Base-by-base conservation (phyloP, 148 eudicot species). In the Limonium bicolor region DNA sequence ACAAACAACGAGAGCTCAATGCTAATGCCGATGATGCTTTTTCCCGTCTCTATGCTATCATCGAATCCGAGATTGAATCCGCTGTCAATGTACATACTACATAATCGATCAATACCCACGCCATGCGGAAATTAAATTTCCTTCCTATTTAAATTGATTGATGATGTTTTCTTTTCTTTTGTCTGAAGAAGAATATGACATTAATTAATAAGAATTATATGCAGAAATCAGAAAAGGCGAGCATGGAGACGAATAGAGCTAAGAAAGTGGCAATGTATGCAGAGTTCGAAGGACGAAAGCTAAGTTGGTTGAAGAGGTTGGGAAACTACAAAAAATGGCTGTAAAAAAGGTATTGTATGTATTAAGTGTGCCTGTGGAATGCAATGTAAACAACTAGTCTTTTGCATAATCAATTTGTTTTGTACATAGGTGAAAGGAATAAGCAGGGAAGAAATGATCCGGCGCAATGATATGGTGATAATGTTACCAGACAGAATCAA, bases 271-370 rank as follows among this genome's bases (percentile, higher is more conserved):
- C 97, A 16, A 72, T 83, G 65, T 80, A 88, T 36, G 92, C 94
- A 0, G 97, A 88, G 73, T 88, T 36, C 76, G 94, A 10, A 68
- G 96, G 37, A 72, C 86, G 9, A 88, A 88, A 55, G 96, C 92
- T 5, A 62, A 63, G 42, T 64, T 88, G 50, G 54, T 74, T 7
- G 96, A 88, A 55, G 92, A 88, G 33, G 73, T 83, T 30, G 80
- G 86, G 8, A 88, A 83, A 60, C 59, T 88, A 50, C 86, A 88
- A 76, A 64, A 72, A 55, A 42, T 88, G 68, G 94, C 94, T 14
- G 55, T 76, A 23, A 83, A 77, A 46, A 88, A 88, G 96, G 96
- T 83, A n/a, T 19, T 4, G 43, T n/a, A 5, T 39, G 21, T 39
- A 20, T 19, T 14, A 8, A 38, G 21, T 38, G 8, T n/a, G n/a